Evolutionary conservation across 208 protist species (phyloP), one percentile per base, ranked within the genome.

Genomic region (Trypanosoma scelopori): DNA sequence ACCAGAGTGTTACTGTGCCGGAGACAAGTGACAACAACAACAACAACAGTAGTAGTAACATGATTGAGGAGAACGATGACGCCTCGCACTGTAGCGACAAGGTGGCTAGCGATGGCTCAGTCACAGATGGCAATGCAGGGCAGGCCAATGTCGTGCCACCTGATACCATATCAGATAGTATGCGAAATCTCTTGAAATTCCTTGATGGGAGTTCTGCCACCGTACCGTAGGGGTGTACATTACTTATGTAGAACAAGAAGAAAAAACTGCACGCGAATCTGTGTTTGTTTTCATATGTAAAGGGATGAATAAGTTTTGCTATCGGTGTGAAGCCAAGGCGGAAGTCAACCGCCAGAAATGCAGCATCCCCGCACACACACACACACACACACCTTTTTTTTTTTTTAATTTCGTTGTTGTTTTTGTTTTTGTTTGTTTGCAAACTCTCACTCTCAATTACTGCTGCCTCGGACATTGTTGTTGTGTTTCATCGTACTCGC

Each of bases 181-280:
- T 46, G 3, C 28, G 37, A 48, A 71, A 41, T 11, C 20, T 71
- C 16, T 48, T 71, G 9, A 48, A 28, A 20, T 71, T 65, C 27
- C 65, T 71, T 43, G 56, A 71, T 37, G 32, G 25, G 18, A 37
- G 32, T 16, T 9, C 1, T 28, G n/a, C 12, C n/a, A 27, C 37
- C 6, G n/a, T 35, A 15, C 18, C 25, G 25, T 65, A 27, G 45
- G 48, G 32, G n/a, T n/a, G n/a, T 5, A 5, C 23, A 6, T 52
- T 32, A n/a, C 20, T 66, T 39, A 30, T 65, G 6, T 65, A 35
- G 32, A 32, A 27, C 18, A n/a, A n/a, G n/a, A n/a, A n/a, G n/a
- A n/a, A 47, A 32, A 0, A 28, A 47, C 25, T 3, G 22, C 5
- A 15, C 16, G 9, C 5, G 4, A 37, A 12, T 32, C 3, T 7